These are phyloP conservation scores for Lactifluus pinguis DNA, from an alignment of 768 basidiomycete genomes.

Conservation along the genomic window DNA sequence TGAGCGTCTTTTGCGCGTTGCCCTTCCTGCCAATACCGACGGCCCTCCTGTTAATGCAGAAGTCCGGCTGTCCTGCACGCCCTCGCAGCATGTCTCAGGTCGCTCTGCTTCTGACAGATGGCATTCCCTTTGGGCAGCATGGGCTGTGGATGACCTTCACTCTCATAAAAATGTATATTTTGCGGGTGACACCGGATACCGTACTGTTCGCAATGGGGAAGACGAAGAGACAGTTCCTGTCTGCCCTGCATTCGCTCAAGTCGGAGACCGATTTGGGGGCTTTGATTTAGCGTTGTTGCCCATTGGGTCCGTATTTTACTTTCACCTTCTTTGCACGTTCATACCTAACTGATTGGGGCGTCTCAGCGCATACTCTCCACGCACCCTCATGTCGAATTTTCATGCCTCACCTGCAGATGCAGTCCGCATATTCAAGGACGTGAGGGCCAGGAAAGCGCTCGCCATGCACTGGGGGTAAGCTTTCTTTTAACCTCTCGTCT, in stretches of 20 bases:
- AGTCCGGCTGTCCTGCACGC: conserved; percentile 50
- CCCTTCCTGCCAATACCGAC: conserved; percentile 20
- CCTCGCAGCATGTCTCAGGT: conserved; percentile 55
- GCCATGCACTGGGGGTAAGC: conserved; percentile 67
- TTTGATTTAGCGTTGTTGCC: conserved; percentile 68
- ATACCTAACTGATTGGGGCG: conserved; percentile 9
- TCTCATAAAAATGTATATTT: conserved; percentile 47
- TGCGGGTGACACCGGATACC: conserved; percentile 63
- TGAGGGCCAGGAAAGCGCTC: conserved; percentile 47
- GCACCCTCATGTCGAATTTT: conserved; percentile 43
- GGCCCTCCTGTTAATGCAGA: conserved; percentile 15
- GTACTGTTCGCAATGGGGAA: conserved; percentile 37
- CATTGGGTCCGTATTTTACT: conserved; percentile 40
- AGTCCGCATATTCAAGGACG: conserved; percentile 56
- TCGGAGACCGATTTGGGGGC: conserved; percentile 51
- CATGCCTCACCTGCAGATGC: conserved; percentile 63
- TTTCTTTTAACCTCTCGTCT: neutral
- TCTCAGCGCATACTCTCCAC: conserved; percentile 50
- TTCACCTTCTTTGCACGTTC: neutral
- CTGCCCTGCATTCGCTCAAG: conserved; percentile 67
- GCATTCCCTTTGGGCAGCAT: conserved; percentile 56
- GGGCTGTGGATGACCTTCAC: conserved; percentile 48
- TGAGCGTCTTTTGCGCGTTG: conserved; percentile 20
- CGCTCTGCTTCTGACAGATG: conserved; percentile 42
- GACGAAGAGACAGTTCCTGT: conserved; percentile 41